Base-by-base conservation (phyloP, 768 basidiomycete species). In the Hericium alpestre region DNA sequence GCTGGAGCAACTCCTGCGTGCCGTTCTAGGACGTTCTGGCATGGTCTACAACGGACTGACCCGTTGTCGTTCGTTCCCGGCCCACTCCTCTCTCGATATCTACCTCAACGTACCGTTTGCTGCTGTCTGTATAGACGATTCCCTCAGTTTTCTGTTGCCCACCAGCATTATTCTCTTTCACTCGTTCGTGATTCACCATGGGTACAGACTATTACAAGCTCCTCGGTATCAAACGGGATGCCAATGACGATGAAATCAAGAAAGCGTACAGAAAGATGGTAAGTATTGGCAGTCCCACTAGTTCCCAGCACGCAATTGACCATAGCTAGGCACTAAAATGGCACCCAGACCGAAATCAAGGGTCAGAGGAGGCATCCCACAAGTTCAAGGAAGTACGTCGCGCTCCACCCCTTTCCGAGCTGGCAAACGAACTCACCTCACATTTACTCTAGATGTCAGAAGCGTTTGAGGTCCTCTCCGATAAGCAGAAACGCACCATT, bases 241-340 rank as follows among this genome's bases (percentile, higher is more conserved):
- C 93, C 46, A 70, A 71, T 1, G 91, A 93, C 8, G 90, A 94
- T 65, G 85, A 87, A 10, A 87, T 98, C 66, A 97, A 96, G 73
- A 88, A 84, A 64, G 94, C 90, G 1, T 94, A 93, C 79, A 94
- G 93, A 80, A 93, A 93, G 73, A 90, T 90, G 82, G 88, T 84
- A 60, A 11, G 76, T 70, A 32, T 4, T 9, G 38, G 1, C 6
- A 18, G 10, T 10, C 27, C 38, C n/a, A 20, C 16, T 37, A 47
- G 13, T 37, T 43, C 57, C 37, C 39, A 20, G 23, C n/a, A 12
- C 16, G 1, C 6, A n/a, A 38, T 20, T 59, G 7, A 62, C 62
- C 54, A 1, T 2, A 56, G 37, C 50, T 63, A 80, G 87, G 91
- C 93, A 50, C 70, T 96, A 69, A 93, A 90, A 81, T 90, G 90